These are phyloP conservation scores for Spirogloea muscicola DNA, from an alignment of 139 green algal genomes.

Conservation along the genomic window DNA sequence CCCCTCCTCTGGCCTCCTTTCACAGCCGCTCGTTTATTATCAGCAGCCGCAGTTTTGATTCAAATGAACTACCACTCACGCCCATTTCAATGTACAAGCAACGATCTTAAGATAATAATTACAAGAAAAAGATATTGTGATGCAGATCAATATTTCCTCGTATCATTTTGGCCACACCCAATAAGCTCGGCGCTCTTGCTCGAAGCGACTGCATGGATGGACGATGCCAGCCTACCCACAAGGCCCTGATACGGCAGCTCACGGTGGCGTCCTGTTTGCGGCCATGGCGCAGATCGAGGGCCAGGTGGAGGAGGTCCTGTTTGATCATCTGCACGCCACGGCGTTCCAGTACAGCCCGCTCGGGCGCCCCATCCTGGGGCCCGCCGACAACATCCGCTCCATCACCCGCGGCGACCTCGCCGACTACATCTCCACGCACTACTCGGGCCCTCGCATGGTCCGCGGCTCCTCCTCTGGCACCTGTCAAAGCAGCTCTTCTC, in stretches of 20 bases:
- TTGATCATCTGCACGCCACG: slow-evolving; percentile 98
- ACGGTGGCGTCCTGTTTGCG: background rate
- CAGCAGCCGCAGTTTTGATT: no score
- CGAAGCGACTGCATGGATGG: background rate
- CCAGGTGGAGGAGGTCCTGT: slow-evolving; percentile 81
- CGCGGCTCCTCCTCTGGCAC: slow-evolving; percentile 54
- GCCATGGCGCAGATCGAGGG: slow-evolving; percentile 72
- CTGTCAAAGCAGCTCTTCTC: background rate
- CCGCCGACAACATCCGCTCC: slow-evolving; percentile 83
- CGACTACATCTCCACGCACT: slow-evolving; percentile 95
- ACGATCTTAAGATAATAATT: background rate
- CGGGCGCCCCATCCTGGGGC: slow-evolving; percentile 92
- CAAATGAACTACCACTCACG: no score
- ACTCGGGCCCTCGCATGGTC: slow-evolving; percentile 74
- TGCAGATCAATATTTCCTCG: background rate
- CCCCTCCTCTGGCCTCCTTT: background rate
- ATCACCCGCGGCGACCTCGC: slow-evolving; percentile 83
- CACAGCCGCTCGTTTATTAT: no score
- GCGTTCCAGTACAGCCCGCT: slow-evolving; percentile 95
- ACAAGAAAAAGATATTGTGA: background rate
- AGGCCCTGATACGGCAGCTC: background rate
- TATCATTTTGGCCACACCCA: background rate
- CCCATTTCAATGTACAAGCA: background rate
- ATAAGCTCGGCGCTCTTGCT: background rate
- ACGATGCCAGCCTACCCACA: background rate